Percentiles rank a stretch among this genome's conserved stretches.
Evolutionary conservation across 495 filamentous ascomycete genomes (phyloP).

Genomic region (Polyplosphaeria fusca): DNA sequence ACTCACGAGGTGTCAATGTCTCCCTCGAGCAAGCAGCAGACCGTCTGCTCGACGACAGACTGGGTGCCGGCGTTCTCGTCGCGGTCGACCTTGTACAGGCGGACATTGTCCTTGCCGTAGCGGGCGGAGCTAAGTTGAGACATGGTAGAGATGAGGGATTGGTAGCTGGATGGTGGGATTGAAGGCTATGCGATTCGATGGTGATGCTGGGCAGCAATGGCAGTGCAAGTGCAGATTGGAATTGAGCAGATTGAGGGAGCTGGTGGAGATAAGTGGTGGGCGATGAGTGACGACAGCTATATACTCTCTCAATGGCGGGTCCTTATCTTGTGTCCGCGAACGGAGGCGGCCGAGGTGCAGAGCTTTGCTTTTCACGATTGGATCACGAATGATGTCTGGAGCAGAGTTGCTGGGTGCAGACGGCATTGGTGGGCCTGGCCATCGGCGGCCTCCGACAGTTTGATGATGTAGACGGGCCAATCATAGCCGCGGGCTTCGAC

Average conservation of each 20-base stretch:
- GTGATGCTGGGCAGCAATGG: neutral
- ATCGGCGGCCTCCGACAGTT: slow-evolving; percentile 26
- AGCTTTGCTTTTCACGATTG: slow-evolving; percentile 28
- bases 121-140: slow-evolving; percentile 43
- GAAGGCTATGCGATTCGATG: neutral
- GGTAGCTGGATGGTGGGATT: neutral
- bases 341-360: slow-evolving; percentile 28
- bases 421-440: slow-evolving; percentile 15
- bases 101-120: slow-evolving; percentile 79
- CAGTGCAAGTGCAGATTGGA: neutral
- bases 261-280: slow-evolving; percentile 12
- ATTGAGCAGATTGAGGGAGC: neutral
- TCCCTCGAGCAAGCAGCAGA: slow-evolving; percentile 84
- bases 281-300: neutral
- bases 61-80: slow-evolving; percentile 70
- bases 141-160: slow-evolving; percentile 29
- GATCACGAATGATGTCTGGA: slow-evolving; percentile 18
- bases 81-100: slow-evolving; percentile 87
- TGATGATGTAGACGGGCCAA: neutral
- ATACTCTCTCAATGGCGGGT: slow-evolving; percentile 17
- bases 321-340: slow-evolving; percentile 17
- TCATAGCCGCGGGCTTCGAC: neutral
- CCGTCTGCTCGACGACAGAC: slow-evolving; percentile 90
- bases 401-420: slow-evolving; percentile 8
- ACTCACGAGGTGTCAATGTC: slow-evolving; percentile 83